These are phyloP conservation scores for Ophiorrhiza pumila DNA, from an alignment of 257 asterid species.

Conservation along the genomic window DNA sequence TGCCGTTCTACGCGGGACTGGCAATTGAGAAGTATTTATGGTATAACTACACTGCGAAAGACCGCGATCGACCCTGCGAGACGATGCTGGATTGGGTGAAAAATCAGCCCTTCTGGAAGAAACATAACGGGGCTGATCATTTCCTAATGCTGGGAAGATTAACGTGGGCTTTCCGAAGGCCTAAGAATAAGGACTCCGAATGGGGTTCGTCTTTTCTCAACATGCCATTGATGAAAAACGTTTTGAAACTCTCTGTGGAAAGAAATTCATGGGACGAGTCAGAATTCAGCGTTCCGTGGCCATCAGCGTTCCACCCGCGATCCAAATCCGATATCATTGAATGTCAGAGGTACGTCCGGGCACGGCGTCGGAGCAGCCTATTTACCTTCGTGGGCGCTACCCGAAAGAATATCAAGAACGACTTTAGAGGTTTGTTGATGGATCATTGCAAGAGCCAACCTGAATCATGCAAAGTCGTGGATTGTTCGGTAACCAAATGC, in stretches of 20 bases:
- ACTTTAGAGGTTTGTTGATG: conserved; percentile 49
- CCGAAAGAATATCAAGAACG: conserved; percentile 46
- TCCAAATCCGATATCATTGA: conserved; percentile 40
- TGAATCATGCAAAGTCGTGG: background rate
- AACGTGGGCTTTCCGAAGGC: conserved; percentile 61
- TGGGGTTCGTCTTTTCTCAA: conserved; percentile 56
- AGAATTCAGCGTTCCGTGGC: conserved; percentile 61
- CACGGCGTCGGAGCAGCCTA: background rate
- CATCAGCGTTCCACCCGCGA: conserved; percentile 64
- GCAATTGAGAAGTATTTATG: conserved; percentile 59
- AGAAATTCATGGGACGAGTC: conserved; percentile 43
- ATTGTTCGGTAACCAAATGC: conserved; percentile 42
- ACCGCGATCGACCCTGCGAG: conserved; percentile 44
- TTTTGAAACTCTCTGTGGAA: conserved; percentile 43
- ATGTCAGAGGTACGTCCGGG: conserved; percentile 34
- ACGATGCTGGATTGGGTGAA: conserved; percentile 49
- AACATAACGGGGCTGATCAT: conserved; percentile 56
- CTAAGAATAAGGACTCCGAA: conserved; percentile 36
- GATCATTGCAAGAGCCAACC: conserved; percentile 22
- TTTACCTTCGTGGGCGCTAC: conserved; percentile 60
- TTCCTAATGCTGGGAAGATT: conserved; percentile 53
- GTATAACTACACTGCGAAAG: conserved; percentile 44
- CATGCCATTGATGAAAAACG: conserved; percentile 28
- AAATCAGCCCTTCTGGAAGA: conserved; percentile 36
- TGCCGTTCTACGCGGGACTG: conserved; percentile 6